These are phyloP conservation scores for Nidularia pulvinata DNA, from an alignment of 768 basidiomycete genomes.

Conservation along the genomic window DNA sequence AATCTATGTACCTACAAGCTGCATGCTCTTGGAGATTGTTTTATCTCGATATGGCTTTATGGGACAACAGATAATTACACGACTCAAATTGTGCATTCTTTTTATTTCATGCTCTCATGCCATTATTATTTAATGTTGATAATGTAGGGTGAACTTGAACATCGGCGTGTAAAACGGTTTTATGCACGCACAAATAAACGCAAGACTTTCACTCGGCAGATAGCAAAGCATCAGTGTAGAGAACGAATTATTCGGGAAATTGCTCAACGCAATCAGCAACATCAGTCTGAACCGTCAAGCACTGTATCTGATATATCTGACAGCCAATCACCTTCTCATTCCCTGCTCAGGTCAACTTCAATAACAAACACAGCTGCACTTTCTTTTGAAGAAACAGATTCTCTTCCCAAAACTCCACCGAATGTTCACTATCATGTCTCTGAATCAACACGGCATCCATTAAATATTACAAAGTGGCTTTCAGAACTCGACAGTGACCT, in stretches of 20 bases:
- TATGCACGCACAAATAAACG: constrained; percentile 13
- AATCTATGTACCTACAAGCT: constrained; percentile 12
- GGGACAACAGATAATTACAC: constrained; percentile 12
- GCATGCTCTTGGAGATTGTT: constrained; percentile 11
- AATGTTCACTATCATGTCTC: constrained; percentile 14
- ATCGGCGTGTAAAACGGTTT: constrained; percentile 10
- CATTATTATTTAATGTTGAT: neutral
- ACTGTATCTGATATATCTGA: neutral
- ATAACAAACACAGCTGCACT: constrained; percentile 1
- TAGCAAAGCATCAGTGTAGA: constrained; percentile 8
- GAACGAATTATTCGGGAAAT: constrained; percentile 8
- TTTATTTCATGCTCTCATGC: neutral
- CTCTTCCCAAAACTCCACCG: neutral
- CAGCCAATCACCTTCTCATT: neutral
- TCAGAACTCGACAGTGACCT: constrained; percentile 10
- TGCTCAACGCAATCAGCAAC: constrained; percentile 3
- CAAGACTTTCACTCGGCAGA: constrained; percentile 5
- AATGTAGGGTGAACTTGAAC: constrained; percentile 11
- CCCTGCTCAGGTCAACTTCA: constrained; percentile 20
- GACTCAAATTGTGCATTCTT: constrained; percentile 1
- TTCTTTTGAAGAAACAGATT: neutral
- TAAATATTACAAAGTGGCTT: constrained; percentile 8
- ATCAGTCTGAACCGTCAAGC: neutral
- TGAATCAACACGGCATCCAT: constrained; percentile 1
- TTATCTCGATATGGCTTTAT: constrained; percentile 4